Evolutionary conservation across 2,329 filamentous ascomycete species (phyloP), one percentile per base, ranked within the genome.

Genomic region (Didymella exigua): DNA sequence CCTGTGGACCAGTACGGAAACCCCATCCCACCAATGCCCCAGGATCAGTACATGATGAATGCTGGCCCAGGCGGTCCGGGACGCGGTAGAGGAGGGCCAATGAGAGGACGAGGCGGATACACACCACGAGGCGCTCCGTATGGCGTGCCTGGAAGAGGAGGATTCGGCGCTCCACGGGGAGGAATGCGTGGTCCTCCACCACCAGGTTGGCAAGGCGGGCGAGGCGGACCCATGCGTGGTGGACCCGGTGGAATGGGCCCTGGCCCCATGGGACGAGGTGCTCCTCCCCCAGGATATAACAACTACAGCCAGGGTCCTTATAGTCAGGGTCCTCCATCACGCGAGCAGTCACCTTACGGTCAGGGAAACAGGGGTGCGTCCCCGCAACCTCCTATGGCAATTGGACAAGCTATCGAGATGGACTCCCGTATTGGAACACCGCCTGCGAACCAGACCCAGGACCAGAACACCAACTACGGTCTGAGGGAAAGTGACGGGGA

Each of bases 371-470:
- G 85, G 59, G 86, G 85, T 9, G 86, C 87, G 63, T 87, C 87
- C 5, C 71, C 67, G 21, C 68, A 68, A 21, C 75, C 77, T 23
- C 66, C 66, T 13, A 70, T 69, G 31, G 68, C 75, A 13, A 78
- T 86, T 11, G 86, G 86, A 9, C 87, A 88, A 67, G 86, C 89
- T 2, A 84, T 92, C 48, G 91, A 95, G 72, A 93, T 96, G 90
- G 88, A 93, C 71, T 86, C 88, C 29, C 79, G 81, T 43, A 66
- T 55, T 21, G 70, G 68, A 8, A 68, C 70, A 33, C 71, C 70
- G 41, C 62, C 65, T 7, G 43, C 58, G 14, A 56, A 50, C 19
- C 49, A 43, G 24, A 62, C 58, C 49, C 41, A 38, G 26, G 59
- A 59, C 50, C 46, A 40, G 16, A 51, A 23, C 21, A 61, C 60